These are phyloP conservation scores for Stachybotrys chlorohalonatus DNA, from an alignment of 2,329 filamentous ascomycete genomes.

Conservation along the genomic window DNA sequence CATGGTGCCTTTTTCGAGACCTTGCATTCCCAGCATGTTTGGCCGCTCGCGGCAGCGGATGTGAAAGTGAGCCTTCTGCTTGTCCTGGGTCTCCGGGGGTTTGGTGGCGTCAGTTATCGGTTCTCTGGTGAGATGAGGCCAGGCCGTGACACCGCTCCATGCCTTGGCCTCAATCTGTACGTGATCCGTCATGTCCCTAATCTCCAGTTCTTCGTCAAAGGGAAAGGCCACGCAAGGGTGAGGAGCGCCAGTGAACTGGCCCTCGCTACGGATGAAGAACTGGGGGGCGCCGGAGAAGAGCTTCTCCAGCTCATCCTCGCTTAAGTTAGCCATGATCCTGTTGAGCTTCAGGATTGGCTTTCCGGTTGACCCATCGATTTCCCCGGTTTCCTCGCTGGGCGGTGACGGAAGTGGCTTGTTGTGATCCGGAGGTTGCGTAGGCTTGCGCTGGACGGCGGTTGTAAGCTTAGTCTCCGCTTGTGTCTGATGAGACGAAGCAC, in stretches of 20 bases:
- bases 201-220: slow-evolving; percentile 53
- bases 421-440: slow-evolving; percentile 26
- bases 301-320: slow-evolving; percentile 52
- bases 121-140: slow-evolving; percentile 49
- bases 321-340: slow-evolving; percentile 51
- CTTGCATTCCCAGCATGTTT: slow-evolving; percentile 65
- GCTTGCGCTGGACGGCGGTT: neutral
- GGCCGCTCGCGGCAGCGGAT: slow-evolving; percentile 53
- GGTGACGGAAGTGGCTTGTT: slow-evolving; percentile 51
- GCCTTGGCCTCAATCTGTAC: slow-evolving; percentile 53
- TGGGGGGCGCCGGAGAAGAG: slow-evolving; percentile 70
- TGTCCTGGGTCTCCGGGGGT: slow-evolving; percentile 31
- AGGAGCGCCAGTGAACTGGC: slow-evolving; percentile 49
- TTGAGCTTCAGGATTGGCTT: slow-evolving; percentile 41
- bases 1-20: slow-evolving; percentile 61
- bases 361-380: slow-evolving; percentile 17
- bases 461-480: neutral
- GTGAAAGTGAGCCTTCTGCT: slow-evolving; percentile 47
- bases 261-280: slow-evolving; percentile 54
- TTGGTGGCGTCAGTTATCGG: slow-evolving; percentile 35
- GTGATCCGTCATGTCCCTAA: slow-evolving; percentile 57
- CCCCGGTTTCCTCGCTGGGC: slow-evolving; percentile 31
- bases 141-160: slow-evolving; percentile 54
- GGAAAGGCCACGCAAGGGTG: slow-evolving; percentile 58
- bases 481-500: neutral